Base-by-base conservation (phyloP, 2,329 filamentous ascomycete genomes). In the Fusarium albidum region DNA sequence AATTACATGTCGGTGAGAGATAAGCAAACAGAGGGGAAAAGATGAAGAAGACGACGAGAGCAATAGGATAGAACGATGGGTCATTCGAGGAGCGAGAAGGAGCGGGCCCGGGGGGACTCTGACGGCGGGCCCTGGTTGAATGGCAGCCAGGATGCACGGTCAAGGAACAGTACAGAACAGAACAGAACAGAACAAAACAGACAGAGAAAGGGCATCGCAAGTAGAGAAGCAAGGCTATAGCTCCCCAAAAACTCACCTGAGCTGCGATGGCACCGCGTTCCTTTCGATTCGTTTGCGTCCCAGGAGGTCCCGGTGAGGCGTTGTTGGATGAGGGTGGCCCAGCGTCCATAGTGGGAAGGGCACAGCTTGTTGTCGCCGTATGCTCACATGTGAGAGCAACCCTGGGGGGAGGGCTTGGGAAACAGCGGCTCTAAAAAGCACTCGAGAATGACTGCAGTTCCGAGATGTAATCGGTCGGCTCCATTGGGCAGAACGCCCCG, bases 261-360 rank as follows among this genome's bases (percentile, higher is more conserved):
- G 73, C 71, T 56, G 73, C 73, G 64, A 75, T 75, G 18, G 72
- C 69, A 53, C 73, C 73, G 52, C 73, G 71, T 53, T 74, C 72
- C 57, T 75, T 75, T 51, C 72, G 68, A 55, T 66, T 70, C 29
- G 64, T 58, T 28, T 70, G 69, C 37, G 66, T 60, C 55, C 68
- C 68, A 37, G 72, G 66, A 37, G 72, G 66, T 42, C 69, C 70
- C 49, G 68, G 67, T 53, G 71, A 73, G 64, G 68, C 68, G 49
- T 71, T 71, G 52, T 49, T 63, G 39, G 59, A 68, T 54, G 65
- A 55, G 15, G 65, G 55, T 60, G 51, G 59, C 59, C 55, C 64
- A 48, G 51, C 39, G 50, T 68, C 66, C 64, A 68, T 68, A 57
- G 41, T 66, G 62, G 52, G 44, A 41, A 57, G 50, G 49, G 45